phyloP scores from a whole-genome alignment of 805 yeast species.

The Kodamaea leandrae region DNA sequence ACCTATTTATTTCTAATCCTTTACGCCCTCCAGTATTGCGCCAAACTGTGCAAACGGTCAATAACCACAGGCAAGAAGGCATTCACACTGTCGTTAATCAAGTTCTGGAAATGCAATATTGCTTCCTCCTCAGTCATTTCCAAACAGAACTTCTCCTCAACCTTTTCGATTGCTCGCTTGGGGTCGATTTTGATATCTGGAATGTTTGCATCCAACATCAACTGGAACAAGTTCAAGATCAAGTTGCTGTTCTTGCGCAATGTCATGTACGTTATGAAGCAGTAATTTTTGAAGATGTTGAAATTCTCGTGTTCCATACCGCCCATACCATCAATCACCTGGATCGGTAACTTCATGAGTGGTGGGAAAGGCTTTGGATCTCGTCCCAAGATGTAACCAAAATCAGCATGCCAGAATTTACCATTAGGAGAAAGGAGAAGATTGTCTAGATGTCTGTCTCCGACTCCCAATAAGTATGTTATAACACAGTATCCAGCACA shows the following conservation, averaged over 20 bases:
- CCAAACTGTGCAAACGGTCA: conserved; percentile 90
- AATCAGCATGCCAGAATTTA: conserved; percentile 97
- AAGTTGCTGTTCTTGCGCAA: conserved; percentile 85
- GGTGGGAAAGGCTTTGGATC: conserved; percentile 99
- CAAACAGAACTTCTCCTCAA: conserved; percentile 88
- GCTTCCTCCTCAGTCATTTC: conserved; percentile 97
- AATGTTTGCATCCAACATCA: conserved; percentile 90
- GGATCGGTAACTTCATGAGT: conserved; percentile 94
- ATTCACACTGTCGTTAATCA: conserved; percentile 90
- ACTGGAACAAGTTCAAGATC: conserved; percentile 84
- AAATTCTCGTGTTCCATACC: conserved; percentile 85
- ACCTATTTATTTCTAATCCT: no score
- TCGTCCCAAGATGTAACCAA: conserved; percentile 92
- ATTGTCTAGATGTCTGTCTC: conserved; percentile 95
- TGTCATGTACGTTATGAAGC: conserved; percentile 91
- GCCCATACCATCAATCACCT: conserved; percentile 97
- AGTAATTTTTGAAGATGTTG: conserved; percentile 82
- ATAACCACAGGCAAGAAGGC: conserved; percentile 94
- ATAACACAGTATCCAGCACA: conserved; percentile 98
- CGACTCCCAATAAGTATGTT: conserved; percentile 91
- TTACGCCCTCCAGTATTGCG: conserved; percentile 95
- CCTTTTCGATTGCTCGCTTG: conserved; percentile 81
- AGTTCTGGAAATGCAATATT: conserved; percentile 85
- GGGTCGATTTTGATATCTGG: conserved; percentile 88
- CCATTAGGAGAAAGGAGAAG: conserved; percentile 71